phyloP scores from a whole-genome alignment of 768 basidiomycete genomes.

The Leucocoprinus sp. region DNA sequence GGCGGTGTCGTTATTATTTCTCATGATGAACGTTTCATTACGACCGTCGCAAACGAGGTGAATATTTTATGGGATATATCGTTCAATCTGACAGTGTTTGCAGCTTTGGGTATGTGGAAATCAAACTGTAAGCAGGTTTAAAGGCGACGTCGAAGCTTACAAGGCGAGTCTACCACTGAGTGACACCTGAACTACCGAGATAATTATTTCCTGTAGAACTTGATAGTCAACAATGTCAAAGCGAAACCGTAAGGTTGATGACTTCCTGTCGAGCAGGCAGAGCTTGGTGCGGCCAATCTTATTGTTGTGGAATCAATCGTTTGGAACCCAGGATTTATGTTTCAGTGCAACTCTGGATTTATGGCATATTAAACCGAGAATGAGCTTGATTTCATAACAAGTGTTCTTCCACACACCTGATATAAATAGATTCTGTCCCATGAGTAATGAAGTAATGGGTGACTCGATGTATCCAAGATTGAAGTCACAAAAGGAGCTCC shows the following conservation, averaged over 20 bases:
- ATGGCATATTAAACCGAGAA: too few relatives aligned
- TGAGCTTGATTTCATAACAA: too few relatives aligned
- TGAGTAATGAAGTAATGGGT: too few relatives aligned
- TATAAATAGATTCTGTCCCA: too few relatives aligned
- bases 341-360: too few relatives aligned
- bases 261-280: neutral
- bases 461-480: too few relatives aligned
- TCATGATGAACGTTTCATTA: constrained; percentile 95
- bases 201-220: constrained; percentile 33
- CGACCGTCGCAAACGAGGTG: constrained; percentile 81
- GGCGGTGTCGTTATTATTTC: constrained; percentile 91
- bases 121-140: constrained; percentile 73
- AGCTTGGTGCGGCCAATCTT: neutral
- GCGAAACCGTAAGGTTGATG: constrained; percentile 33
- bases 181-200: neutral
- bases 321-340: too few relatives aligned
- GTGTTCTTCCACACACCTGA: too few relatives aligned
- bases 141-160: constrained; percentile 85
- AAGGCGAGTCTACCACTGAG: constrained; percentile 45
- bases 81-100: constrained; percentile 4
- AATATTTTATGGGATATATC: neutral
- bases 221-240: constrained; percentile 71
- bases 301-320: too few relatives aligned
- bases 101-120: constrained; percentile 94
- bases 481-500: too few relatives aligned